phyloP scores from a whole-genome alignment of 208 protist genomes.

The Crithidia mellificae region DNA sequence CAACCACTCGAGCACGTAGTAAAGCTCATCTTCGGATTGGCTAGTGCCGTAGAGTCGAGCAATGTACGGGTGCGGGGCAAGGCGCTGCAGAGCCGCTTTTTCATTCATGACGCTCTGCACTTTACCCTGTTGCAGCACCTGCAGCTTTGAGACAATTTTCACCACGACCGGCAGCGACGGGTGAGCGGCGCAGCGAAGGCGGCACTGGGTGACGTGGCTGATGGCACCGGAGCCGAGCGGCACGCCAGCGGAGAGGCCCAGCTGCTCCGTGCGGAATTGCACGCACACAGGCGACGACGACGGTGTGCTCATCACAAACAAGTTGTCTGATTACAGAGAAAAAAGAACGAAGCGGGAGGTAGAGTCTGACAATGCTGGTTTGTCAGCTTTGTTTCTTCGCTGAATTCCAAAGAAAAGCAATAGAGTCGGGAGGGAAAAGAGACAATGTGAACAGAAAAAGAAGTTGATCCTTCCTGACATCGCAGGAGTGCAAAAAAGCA shows the following conservation, averaged over 20 bases:
- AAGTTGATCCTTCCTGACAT: too few species aligned
- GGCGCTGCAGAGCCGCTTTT: constrained; percentile 66
- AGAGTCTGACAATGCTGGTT: too few species aligned
- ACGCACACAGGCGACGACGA: constrained; percentile 18
- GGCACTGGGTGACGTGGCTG: constrained; percentile 70
- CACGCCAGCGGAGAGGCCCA: constrained; percentile 51
- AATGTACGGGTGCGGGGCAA: constrained; percentile 81
- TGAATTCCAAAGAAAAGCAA: too few species aligned
- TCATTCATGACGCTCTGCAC: constrained; percentile 83
- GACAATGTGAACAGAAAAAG: too few species aligned
- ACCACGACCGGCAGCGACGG: constrained; percentile 62
- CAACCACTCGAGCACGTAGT: constrained; percentile 93
- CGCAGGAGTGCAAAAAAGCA: too few species aligned
- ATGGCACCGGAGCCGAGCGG: constrained; percentile 86
- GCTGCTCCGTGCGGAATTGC: constrained; percentile 63
- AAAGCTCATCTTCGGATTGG: constrained; percentile 90
- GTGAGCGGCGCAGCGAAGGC: constrained; percentile 27
- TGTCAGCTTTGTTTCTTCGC: too few species aligned
- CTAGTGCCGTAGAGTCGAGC: constrained; percentile 83
- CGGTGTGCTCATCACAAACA: constrained; percentile 1
- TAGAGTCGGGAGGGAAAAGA: too few species aligned
- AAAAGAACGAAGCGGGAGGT: too few species aligned
- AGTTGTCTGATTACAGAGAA: too few species aligned
- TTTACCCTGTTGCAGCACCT: constrained; percentile 86
- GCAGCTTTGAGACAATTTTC: constrained; percentile 89